phyloP scores from a whole-genome alignment of 1,139 yeast genomes.

The Kurtzmaniella natalensis region DNA sequence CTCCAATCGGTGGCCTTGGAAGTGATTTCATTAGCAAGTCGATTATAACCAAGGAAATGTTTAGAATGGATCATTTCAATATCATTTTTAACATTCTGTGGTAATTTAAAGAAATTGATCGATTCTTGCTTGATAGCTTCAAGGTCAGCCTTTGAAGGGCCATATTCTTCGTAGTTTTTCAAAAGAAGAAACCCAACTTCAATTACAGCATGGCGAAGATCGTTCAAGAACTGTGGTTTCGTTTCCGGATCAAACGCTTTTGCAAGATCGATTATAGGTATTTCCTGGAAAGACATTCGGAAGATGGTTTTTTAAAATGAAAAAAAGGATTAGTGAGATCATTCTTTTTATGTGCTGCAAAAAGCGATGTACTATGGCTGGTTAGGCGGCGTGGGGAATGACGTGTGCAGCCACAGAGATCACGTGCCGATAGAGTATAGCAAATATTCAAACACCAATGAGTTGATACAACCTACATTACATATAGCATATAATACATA shows the following conservation, averaged over 20 bases:
- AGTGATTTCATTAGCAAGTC: slow-evolving; percentile 64
- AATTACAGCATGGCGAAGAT: slow-evolving; percentile 52
- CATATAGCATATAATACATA: too few relatives aligned
- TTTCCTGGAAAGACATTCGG: slow-evolving; percentile 8
- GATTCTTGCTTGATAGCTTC: slow-evolving; percentile 39
- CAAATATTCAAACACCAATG: too few relatives aligned
- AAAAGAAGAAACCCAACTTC: slow-evolving; percentile 60
- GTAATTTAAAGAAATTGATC: slow-evolving; percentile 48
- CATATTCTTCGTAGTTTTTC: slow-evolving; percentile 27
- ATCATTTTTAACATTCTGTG: slow-evolving; percentile 45
- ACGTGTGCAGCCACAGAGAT: too few relatives aligned
- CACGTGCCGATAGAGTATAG: too few relatives aligned
- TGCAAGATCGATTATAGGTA: slow-evolving; percentile 34
- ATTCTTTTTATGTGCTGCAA: too few relatives aligned
- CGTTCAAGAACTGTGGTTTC: slow-evolving; percentile 38
- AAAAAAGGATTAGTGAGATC: too few relatives aligned
- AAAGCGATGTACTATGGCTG: too few relatives aligned
- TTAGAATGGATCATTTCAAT: slow-evolving; percentile 61
- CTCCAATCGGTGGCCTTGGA: slow-evolving; percentile 58
- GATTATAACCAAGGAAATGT: slow-evolving; percentile 65
- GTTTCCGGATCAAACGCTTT: slow-evolving; percentile 33
- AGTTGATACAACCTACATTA: too few relatives aligned
- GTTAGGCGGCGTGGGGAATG: too few relatives aligned
- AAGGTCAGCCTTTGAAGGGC: slow-evolving; percentile 33
- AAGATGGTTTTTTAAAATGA: too few relatives aligned